Conservation (phyloP, 768 basidiomycete species). For the Russula sp. region DNA sequence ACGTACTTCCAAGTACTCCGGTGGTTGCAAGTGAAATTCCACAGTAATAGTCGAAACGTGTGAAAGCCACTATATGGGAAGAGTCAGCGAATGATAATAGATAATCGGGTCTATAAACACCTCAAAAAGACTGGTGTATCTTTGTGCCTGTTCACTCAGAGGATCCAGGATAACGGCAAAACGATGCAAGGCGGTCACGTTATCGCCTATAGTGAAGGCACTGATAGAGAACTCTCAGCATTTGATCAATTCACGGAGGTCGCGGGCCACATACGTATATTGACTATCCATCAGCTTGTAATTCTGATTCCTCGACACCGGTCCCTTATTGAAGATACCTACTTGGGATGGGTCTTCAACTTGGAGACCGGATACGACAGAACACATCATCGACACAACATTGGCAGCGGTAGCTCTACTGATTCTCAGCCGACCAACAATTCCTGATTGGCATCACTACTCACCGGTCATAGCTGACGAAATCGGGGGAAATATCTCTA, state of each 20-base stretch:
- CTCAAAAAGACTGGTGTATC: constrained; percentile 75
- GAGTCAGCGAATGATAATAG: constrained; percentile 1
- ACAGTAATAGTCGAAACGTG: constrained; percentile 60
- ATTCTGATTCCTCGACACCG: constrained; percentile 49
- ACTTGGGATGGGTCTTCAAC: constrained; percentile 66
- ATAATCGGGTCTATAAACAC: constrained; percentile 35
- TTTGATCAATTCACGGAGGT: not conserved
- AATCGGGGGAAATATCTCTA: constrained; percentile 41
- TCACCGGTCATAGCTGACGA: constrained; percentile 7
- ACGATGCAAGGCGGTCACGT: constrained; percentile 58
- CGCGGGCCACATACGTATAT: constrained; percentile 50
- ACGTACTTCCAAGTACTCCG: constrained; percentile 58
- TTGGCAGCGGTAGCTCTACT: constrained; percentile 51
- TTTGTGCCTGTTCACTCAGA: constrained; percentile 76
- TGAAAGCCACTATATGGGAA: constrained; percentile 51
- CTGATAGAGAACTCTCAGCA: constrained; percentile 35
- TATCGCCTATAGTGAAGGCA: constrained; percentile 63
- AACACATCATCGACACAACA: constrained; percentile 58
- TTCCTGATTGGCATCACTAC: not conserved
- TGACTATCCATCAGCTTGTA: constrained; percentile 56
- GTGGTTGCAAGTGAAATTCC: constrained; percentile 77
- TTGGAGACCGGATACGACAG: constrained; percentile 65
- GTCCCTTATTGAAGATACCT: constrained; percentile 65
- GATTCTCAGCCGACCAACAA: not conserved
- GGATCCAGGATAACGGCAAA: constrained; percentile 79